Evolutionary conservation across 257 asterid species (phyloP).

Genomic region (Nicotiana sylvestris): DNA sequence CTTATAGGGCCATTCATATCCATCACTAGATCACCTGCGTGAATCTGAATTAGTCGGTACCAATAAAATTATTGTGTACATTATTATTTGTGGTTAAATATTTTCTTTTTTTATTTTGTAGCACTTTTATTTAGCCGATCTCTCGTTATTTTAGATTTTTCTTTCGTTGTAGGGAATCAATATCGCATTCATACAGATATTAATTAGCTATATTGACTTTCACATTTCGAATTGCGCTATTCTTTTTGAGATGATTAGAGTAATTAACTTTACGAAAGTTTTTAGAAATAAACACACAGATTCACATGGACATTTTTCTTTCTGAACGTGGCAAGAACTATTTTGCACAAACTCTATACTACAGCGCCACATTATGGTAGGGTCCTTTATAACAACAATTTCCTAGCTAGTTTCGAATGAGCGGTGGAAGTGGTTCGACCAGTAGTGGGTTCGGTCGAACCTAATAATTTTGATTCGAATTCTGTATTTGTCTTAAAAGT

Average conservation of each 20-base stretch:
- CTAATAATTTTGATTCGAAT: too few relatives aligned
- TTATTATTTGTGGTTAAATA: background rate
- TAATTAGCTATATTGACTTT: background rate
- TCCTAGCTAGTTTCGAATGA: too few relatives aligned
- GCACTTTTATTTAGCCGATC: background rate
- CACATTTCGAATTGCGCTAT: background rate
- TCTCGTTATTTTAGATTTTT: background rate
- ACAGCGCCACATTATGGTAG: slow-evolving; percentile 4
- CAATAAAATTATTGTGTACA: background rate
- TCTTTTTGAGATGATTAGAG: background rate
- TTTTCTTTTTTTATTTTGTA: background rate
- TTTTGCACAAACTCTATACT: background rate
- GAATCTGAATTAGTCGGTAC: background rate
- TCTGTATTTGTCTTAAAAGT: too few relatives aligned
- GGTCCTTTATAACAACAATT: slow-evolving; percentile 1
- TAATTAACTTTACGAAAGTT: background rate
- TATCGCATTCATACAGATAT: background rate
- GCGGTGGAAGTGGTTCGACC: too few relatives aligned
- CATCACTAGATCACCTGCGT: too few relatives aligned
- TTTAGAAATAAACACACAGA: background rate
- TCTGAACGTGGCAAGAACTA: background rate
- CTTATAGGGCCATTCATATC: too few relatives aligned
- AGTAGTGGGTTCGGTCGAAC: too few relatives aligned
- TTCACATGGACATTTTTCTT: slow-evolving; percentile 7
- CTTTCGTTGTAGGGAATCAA: background rate